Percentiles rank a stretch among this genome's conserved stretches.
Evolutionary conservation across 2,329 filamentous ascomycete species (phyloP).

Genomic region (Xylaria digitata): DNA sequence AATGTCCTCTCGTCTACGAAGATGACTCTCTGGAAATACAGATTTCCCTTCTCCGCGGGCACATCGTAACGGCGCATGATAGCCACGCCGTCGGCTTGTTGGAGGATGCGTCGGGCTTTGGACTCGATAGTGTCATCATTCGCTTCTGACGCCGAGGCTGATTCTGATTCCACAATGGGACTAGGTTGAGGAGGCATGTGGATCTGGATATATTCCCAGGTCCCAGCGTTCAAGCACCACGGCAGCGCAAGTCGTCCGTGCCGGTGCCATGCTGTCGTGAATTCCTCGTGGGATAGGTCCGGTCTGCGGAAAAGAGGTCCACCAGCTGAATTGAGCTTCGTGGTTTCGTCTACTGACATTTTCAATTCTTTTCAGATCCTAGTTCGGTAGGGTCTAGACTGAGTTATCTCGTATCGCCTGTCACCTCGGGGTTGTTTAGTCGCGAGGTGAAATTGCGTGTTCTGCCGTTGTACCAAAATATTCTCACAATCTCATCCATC

Average conservation of each 20-base stretch:
- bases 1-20: conserved; percentile 35
- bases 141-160: not conserved
- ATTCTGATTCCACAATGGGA: not conserved
- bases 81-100: conserved; percentile 36
- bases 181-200: conserved; percentile 29
- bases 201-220: conserved; percentile 40
- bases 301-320: conserved; percentile 35
- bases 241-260: conserved; percentile 34
- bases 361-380: not conserved
- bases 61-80: conserved; percentile 32
- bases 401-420: not conserved
- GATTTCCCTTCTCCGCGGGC: conserved; percentile 11
- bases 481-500: not conserved
- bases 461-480: not conserved
- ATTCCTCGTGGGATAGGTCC: conserved; percentile 34
- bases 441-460: not conserved
- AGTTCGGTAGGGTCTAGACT: conserved; percentile 4
- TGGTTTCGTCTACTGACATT: conserved; percentile 22
- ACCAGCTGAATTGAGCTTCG: conserved; percentile 25
- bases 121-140: conserved; percentile 11
- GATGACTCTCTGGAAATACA: conserved; percentile 32
- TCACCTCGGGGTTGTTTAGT: not conserved
- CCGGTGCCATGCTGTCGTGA: conserved; percentile 36
- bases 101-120: conserved; percentile 29
- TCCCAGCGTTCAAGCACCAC: conserved; percentile 36